Conservation (phyloP, 768 basidiomycete genomes). For the Collybiopsis luxurians region DNA sequence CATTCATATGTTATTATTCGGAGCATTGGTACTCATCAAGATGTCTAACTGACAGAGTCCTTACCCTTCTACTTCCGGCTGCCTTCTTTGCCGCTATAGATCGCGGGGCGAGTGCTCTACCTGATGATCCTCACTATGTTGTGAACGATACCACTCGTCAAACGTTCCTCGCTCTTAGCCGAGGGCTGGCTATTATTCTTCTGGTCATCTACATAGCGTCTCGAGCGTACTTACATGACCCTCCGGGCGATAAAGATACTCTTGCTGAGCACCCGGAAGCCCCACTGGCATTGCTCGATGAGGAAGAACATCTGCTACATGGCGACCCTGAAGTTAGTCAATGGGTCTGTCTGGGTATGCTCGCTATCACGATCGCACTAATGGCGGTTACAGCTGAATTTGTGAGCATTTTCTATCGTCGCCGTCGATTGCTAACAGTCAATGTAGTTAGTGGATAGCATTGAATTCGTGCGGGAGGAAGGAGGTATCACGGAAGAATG, state of each 20-base stretch:
- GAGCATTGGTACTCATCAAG: background rate
- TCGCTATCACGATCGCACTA: slow-evolving; percentile 50
- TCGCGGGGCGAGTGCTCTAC: slow-evolving; percentile 21
- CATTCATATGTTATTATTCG: slow-evolving; percentile 9
- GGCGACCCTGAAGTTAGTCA: slow-evolving; percentile 59
- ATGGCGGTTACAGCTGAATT: slow-evolving; percentile 76
- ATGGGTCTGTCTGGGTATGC: slow-evolving; percentile 55
- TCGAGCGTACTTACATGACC: slow-evolving; percentile 67
- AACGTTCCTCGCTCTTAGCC: slow-evolving; percentile 57
- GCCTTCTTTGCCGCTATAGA: slow-evolving; percentile 65
- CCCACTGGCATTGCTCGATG: slow-evolving; percentile 39
- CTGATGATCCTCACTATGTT: slow-evolving; percentile 19
- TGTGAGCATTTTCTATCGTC: slow-evolving; percentile 32
- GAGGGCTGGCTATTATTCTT: slow-evolving; percentile 62
- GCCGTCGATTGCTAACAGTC: background rate
- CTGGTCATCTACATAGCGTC: slow-evolving; percentile 63
- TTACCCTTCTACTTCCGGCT: slow-evolving; percentile 60
- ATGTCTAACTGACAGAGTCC: slow-evolving; percentile 41
- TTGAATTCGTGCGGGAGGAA: slow-evolving; percentile 48
- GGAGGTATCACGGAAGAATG: slow-evolving; percentile 55
- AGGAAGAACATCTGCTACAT: slow-evolving; percentile 30
- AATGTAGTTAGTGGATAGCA: slow-evolving; percentile 58
- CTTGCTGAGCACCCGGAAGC: slow-evolving; percentile 40
- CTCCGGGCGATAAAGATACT: slow-evolving; percentile 57
- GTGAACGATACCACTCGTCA: slow-evolving; percentile 43